Evolutionary conservation across 2,329 filamentous ascomycete genomes (phyloP), one percentile per base, ranked within the genome.

Genomic region (Microdochium trichocladiopsis): DNA sequence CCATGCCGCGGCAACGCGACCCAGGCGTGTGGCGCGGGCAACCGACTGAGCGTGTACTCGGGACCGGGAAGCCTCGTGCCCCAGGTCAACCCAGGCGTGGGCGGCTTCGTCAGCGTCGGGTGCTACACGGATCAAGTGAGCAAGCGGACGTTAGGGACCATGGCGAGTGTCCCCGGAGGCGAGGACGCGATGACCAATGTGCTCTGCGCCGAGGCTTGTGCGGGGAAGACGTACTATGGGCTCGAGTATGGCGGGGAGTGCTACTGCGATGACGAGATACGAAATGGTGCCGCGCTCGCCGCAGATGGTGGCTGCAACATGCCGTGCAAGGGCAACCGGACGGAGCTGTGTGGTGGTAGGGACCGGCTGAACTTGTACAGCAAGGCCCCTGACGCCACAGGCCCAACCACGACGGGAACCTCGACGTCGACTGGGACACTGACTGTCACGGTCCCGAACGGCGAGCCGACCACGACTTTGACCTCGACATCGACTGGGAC

Each of bases 1-100:
- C 49, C 53, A 4, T 55, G 53, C 45, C 28, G 41, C 18, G 53
- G 53, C n/a, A 52, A 53, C 28, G 6, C 18, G 12, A n/a, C 49
- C 10, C 43, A 51, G 25, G 41, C 45, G 11, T 56, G 52, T 48
- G 54, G 50, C 25, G 52, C 41, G 6, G 41, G 4, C 4, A 12
- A 45, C 18, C 41, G 41, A 18, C 41, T 45, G 16, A 45, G 41
- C 21, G 41, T 28, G 47, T 48, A 28, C 47, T 21, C 47, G 3
- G 47, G 28, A 2, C 24, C 47, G 9, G 28, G 12, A 16, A 9
- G 8, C 14, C 24, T n/a, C 3, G 28, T 18, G 9, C 24, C 47
- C 22, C 12, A n/a, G 10, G 24, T 23, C 8, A 28, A 25, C 23
- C 47, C 47, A 11, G 28, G 28, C 4, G 47, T 33, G 22, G 41